Evolutionary conservation across 1,284 basidiomycete genomes (phyloP).

Genomic region (Leccinum subrobustum): DNA sequence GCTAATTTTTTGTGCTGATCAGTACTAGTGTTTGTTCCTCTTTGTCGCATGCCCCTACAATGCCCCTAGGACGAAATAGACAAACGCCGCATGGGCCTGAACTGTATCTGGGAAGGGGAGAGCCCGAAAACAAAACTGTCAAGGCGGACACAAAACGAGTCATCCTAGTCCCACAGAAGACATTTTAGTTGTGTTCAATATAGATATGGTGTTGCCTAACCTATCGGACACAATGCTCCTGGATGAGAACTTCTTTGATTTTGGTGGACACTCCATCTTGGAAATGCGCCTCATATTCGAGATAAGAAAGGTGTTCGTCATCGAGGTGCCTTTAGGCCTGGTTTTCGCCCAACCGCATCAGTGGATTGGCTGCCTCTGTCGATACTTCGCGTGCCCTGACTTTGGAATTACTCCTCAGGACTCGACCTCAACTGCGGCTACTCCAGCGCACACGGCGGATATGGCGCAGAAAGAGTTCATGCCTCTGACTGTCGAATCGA

Average conservation of each 20-base stretch:
- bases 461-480: slow-evolving; percentile 19
- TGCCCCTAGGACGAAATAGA: slow-evolving; percentile 99
- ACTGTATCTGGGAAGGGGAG: too few species aligned
- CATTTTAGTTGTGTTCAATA: slow-evolving; percentile 66
- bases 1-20: slow-evolving; percentile 10
- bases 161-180: slow-evolving; percentile 71
- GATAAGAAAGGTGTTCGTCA: slow-evolving; percentile 89
- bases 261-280: slow-evolving; percentile 98
- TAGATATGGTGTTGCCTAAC: slow-evolving; percentile 76
- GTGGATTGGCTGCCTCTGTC: slow-evolving; percentile 77
- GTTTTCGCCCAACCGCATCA: slow-evolving; percentile 89
- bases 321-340: slow-evolving; percentile 90
- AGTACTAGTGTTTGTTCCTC: slow-evolving; percentile 84
- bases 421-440: slow-evolving; percentile 26
- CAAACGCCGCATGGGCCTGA: slow-evolving; percentile 57
- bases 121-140: slow-evolving; percentile 35
- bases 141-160: slow-evolving; percentile 34
- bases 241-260: slow-evolving; percentile 98
- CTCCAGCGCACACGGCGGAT: slow-evolving; percentile 17
- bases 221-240: slow-evolving; percentile 77
- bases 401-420: slow-evolving; percentile 65
- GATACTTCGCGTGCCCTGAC: slow-evolving; percentile 78
- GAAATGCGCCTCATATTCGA: slow-evolving; percentile 97
- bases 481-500: slow-evolving; percentile 48
- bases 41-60: slow-evolving; percentile 57